phyloP scores from a whole-genome alignment of 495 filamentous ascomycete species.

The Podospora pseudoanserina region DNA sequence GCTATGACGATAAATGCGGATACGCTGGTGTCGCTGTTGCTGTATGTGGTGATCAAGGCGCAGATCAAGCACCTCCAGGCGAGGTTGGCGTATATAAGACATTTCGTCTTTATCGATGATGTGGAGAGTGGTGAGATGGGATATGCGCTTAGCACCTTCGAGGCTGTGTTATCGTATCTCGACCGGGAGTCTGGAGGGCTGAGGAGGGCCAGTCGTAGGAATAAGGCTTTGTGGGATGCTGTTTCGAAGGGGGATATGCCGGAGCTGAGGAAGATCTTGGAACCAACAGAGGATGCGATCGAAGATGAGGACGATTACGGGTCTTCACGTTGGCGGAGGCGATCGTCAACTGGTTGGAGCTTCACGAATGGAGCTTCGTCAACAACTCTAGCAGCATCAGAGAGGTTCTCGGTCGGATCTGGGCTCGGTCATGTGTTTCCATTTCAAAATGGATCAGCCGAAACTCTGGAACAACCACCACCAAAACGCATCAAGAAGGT shows the following conservation, averaged over 20 bases:
- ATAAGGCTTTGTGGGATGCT: conserved; percentile 86
- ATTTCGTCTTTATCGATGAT: conserved; percentile 95
- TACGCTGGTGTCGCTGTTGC: conserved; percentile 84
- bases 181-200: conserved; percentile 76
- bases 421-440: conserved; percentile 86
- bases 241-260: conserved; percentile 68
- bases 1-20: conserved; percentile 90
- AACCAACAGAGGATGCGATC: conserved; percentile 49
- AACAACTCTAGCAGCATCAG: conserved; percentile 41
- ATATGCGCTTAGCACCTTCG: conserved; percentile 93
- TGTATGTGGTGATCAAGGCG: conserved; percentile 90
- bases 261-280: conserved; percentile 73
- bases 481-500: conserved; percentile 68
- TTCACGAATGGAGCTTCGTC: conserved; percentile 45
- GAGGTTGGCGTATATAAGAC: conserved; percentile 83
- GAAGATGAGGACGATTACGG: conserved; percentile 44
- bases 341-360: conserved; percentile 41
- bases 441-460: conserved; percentile 59
- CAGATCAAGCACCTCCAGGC: conserved; percentile 87
- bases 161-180: conserved; percentile 91
- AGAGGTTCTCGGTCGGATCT: conserved; percentile 51
- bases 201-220: conserved; percentile 77
- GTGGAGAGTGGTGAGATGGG: conserved; percentile 96
- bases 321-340: conserved; percentile 38
- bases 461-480: conserved; percentile 38